phyloP scores from a whole-genome alignment of 371 early-diverging fungal genomes.

The Furculomyces boomerangus region DNA sequence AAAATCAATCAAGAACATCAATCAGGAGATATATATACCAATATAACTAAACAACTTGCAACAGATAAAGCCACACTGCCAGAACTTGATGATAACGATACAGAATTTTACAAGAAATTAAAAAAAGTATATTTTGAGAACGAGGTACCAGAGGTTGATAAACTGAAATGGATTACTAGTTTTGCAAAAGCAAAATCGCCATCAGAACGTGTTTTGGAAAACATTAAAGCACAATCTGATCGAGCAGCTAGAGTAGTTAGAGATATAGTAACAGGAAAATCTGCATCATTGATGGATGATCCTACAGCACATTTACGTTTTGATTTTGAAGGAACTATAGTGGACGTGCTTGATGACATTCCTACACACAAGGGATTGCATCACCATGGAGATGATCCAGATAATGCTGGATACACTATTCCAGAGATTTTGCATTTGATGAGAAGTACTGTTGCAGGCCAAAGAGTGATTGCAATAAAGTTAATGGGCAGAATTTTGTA shows the following conservation, averaged over 20 bases:
- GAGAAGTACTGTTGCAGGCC: conserved; percentile 65
- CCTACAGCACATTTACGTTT: conserved; percentile 33
- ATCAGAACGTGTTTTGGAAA: conserved; percentile 13
- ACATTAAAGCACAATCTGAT: conserved; percentile 5
- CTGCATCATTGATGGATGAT: conserved; percentile 6
- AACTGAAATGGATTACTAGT: conserved; percentile 23
- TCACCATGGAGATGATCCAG: conserved; percentile 76
- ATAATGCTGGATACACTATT: conserved; percentile 69
- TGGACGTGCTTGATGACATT: conserved; percentile 30
- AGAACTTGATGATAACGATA: conserved; percentile 10
- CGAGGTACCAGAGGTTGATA: conserved; percentile 17
- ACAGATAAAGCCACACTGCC: too few relatives aligned
- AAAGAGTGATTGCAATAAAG: conserved; percentile 51
- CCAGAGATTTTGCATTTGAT: conserved; percentile 61
- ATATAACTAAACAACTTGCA: too few relatives aligned
- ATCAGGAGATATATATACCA: too few relatives aligned
- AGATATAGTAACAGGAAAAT: neutral
- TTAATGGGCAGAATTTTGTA: conserved; percentile 38
- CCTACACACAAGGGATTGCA: conserved; percentile 54
- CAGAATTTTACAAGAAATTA: conserved; percentile 14
- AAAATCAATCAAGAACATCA: neutral
- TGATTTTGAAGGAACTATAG: conserved; percentile 50
- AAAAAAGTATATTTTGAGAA: conserved; percentile 15
- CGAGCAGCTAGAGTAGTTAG: conserved; percentile 2
- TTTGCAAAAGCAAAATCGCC: conserved; percentile 22